Evolutionary conservation across 306 rosid genomes (phyloP).

Genomic region (Castanea sativa): DNA sequence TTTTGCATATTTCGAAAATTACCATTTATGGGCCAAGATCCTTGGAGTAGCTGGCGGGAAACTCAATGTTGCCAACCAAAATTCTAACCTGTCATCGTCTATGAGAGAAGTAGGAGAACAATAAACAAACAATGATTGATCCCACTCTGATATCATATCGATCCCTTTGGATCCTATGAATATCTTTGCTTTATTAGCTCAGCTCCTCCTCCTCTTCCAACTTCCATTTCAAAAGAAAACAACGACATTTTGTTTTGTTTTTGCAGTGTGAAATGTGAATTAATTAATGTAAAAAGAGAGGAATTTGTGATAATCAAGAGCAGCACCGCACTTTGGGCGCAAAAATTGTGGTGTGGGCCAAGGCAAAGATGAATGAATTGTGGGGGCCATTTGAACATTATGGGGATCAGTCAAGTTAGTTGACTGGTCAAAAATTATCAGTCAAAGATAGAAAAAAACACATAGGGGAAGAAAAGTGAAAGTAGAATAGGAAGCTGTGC

Average conservation of each 20-base stretch:
- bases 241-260: neutral
- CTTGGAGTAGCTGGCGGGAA: constrained; percentile 52
- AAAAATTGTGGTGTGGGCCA: constrained; percentile 38
- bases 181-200: constrained; percentile 31
- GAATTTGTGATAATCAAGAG: neutral
- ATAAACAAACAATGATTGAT: constrained; percentile 56
- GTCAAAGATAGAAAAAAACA: constrained; percentile 26
- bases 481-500: constrained; percentile 47
- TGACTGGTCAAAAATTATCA: constrained; percentile 60
- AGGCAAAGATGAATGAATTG: constrained; percentile 9
- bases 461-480: constrained; percentile 13
- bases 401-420: constrained; percentile 48
- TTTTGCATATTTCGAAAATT: constrained; percentile 12
- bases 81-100: constrained; percentile 31
- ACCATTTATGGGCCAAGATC: constrained; percentile 28
- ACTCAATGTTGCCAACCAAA: constrained; percentile 37
- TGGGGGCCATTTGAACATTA: constrained; percentile 53
- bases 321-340: constrained; percentile 11
- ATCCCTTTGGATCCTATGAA: constrained; percentile 51
- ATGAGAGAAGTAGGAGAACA: constrained; percentile 28
- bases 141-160: constrained; percentile 36
- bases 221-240: constrained; percentile 21
- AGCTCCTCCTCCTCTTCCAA: neutral
- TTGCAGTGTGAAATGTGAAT: neutral
- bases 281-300: neutral